Evolutionary conservation across 306 rosid species (phyloP).

Genomic region (Begonia fuchsioides): DNA sequence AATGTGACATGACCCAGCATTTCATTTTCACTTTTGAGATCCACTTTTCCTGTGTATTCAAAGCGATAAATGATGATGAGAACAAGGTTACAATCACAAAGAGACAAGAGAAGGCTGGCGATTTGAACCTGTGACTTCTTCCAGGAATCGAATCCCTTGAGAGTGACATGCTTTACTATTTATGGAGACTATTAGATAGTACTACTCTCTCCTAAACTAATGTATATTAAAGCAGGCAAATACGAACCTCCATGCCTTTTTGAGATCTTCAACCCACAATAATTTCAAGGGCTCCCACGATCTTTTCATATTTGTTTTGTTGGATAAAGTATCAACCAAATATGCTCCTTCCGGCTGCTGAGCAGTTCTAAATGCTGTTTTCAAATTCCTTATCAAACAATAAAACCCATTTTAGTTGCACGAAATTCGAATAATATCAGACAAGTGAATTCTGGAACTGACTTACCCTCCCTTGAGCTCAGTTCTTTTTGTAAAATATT

Average conservation of each 20-base stretch:
- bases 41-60: slow-evolving; percentile 32
- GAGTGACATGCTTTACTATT: slow-evolving; percentile 78
- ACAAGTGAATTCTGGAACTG: slow-evolving; percentile 5
- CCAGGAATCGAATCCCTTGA: slow-evolving; percentile 82
- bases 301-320: slow-evolving; percentile 32
- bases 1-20: neutral
- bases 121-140: slow-evolving; percentile 57
- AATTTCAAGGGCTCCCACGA: slow-evolving; percentile 38
- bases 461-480: slow-evolving; percentile 93
- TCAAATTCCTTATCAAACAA: slow-evolving; percentile 48
- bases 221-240: neutral
- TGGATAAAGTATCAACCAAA: slow-evolving; percentile 60
- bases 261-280: slow-evolving; percentile 65
- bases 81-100: slow-evolving; percentile 4
- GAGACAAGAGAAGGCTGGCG: slow-evolving; percentile 4
- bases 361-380: slow-evolving; percentile 49
- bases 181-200: neutral
- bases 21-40: slow-evolving; percentile 15
- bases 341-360: slow-evolving; percentile 59
- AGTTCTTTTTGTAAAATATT: slow-evolving; percentile 51
- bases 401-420: slow-evolving; percentile 3
- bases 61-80: slow-evolving; percentile 12
- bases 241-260: slow-evolving; percentile 73
- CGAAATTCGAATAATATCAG: slow-evolving; percentile 1
- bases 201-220: slow-evolving; percentile 1